Evolutionary conservation across 305 asterid species (phyloP).

Genomic region (Salvia sclarea): DNA sequence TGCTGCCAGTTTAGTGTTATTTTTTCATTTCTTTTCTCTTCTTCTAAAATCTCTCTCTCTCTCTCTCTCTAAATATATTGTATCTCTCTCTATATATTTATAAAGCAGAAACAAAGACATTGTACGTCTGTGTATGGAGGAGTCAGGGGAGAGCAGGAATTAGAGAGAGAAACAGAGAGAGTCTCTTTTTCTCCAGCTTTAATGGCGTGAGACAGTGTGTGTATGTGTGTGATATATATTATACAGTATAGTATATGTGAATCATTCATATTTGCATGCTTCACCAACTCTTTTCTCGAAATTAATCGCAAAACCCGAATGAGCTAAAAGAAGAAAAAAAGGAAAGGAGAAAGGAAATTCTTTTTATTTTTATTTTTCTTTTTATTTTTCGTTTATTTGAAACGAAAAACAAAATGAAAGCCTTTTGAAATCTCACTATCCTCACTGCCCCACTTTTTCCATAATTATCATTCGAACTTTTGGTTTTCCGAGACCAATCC

Average conservation of each 20-base stretch:
- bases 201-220: slow-evolving; percentile 73
- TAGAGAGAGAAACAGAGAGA: slow-evolving; percentile 31
- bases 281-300: slow-evolving; percentile 60
- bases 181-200: slow-evolving; percentile 73
- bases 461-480: slow-evolving; percentile 38
- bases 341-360: slow-evolving; percentile 15
- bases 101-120: background rate
- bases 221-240: slow-evolving; percentile 34
- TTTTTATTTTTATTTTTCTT: background rate
- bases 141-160: slow-evolving; percentile 28
- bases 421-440: slow-evolving; percentile 43
- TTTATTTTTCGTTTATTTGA: slow-evolving; percentile 12
- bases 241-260: slow-evolving; percentile 25
- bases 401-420: slow-evolving; percentile 31
- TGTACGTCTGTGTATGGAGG: slow-evolving; percentile 3
- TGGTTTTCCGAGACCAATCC: slow-evolving; percentile 40
- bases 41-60: background rate
- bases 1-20: slow-evolving; percentile 40
- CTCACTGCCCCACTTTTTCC: slow-evolving; percentile 39
- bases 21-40: background rate
- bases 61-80: background rate
- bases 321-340: slow-evolving; percentile 30
- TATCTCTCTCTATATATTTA: no score
- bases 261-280: slow-evolving; percentile 72
- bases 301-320: slow-evolving; percentile 53